Evolutionary conservation across 2,329 filamentous ascomycete species (phyloP).

Genomic region (Colletotrichum horii): DNA sequence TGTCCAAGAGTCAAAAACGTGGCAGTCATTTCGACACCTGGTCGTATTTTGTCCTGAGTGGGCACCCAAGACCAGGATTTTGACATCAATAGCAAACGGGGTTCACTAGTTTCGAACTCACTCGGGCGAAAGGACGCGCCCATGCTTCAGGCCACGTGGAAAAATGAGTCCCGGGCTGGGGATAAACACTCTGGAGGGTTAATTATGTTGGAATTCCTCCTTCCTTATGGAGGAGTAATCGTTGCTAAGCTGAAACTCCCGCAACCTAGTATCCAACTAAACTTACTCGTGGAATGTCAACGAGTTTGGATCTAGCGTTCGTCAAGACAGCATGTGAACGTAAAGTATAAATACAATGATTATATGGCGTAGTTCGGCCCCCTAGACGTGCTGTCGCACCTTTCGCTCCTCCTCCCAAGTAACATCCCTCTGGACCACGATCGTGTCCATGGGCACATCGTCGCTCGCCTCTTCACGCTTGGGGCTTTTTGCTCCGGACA

Average conservation of each 20-base stretch:
- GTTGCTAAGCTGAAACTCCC: background rate
- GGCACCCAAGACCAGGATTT: background rate
- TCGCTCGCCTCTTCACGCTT: background rate
- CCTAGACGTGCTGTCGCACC: background rate
- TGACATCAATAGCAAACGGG: background rate
- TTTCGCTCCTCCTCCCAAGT: slow-evolving; percentile 11
- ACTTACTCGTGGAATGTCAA: background rate
- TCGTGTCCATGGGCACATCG: background rate
- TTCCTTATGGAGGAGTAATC: background rate
- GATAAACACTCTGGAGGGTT: background rate
- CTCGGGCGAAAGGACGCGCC: background rate
- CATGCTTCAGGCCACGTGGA: background rate
- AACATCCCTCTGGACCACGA: background rate
- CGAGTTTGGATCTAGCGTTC: background rate
- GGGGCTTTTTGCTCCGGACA: background rate
- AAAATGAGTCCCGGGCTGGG: background rate
- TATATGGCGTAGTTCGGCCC: background rate
- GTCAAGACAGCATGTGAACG: background rate
- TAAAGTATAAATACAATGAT: background rate
- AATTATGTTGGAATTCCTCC: background rate
- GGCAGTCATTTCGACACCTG: background rate
- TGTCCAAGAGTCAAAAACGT: background rate
- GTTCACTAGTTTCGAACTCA: background rate
- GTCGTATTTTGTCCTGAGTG: background rate
- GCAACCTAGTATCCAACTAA: background rate